phyloP scores from a whole-genome alignment of 2,329 filamentous ascomycete genomes.

The Claviceps humidiphila region DNA sequence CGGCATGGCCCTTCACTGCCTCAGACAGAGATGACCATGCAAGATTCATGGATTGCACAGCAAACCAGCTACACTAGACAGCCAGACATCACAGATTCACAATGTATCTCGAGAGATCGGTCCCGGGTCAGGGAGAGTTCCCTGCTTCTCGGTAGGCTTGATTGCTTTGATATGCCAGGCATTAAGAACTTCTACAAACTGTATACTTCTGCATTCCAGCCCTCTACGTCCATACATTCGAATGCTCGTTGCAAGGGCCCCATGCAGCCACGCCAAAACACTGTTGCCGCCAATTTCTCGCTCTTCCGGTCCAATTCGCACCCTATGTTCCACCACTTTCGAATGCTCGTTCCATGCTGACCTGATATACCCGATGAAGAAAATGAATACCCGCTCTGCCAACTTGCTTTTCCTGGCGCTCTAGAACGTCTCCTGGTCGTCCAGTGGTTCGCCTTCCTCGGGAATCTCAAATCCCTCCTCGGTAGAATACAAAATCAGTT shows the following conservation, averaged over 20 bases:
- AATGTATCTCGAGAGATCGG: too few species aligned
- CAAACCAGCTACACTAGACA: not conserved
- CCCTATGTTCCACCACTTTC: not conserved
- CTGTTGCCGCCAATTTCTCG: not conserved
- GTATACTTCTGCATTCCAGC: slow-evolving; percentile 1
- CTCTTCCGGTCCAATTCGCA: not conserved
- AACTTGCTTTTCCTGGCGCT: not conserved
- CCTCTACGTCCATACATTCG: slow-evolving; percentile 1
- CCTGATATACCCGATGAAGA: not conserved
- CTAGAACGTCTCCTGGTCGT: slow-evolving; percentile 72
- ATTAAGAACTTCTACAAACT: not conserved
- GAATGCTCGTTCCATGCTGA: not conserved
- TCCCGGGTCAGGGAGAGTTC: not conserved
- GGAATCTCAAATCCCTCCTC: slow-evolving; percentile 90
- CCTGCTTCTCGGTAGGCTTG: slow-evolving; percentile 1
- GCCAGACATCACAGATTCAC: too few species aligned
- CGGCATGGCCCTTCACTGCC: not conserved
- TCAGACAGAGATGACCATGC: not conserved
- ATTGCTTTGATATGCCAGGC: slow-evolving; percentile 1
- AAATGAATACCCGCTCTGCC: not conserved
- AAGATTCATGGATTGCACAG: not conserved
- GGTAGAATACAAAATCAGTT: slow-evolving; percentile 92
- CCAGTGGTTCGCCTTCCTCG: slow-evolving; percentile 55
- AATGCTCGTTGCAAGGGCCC: slow-evolving; percentile 5
- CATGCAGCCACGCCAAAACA: not conserved